Conservation (phyloP, 768 basidiomycete species). For the Tulasnella sp. region DNA sequence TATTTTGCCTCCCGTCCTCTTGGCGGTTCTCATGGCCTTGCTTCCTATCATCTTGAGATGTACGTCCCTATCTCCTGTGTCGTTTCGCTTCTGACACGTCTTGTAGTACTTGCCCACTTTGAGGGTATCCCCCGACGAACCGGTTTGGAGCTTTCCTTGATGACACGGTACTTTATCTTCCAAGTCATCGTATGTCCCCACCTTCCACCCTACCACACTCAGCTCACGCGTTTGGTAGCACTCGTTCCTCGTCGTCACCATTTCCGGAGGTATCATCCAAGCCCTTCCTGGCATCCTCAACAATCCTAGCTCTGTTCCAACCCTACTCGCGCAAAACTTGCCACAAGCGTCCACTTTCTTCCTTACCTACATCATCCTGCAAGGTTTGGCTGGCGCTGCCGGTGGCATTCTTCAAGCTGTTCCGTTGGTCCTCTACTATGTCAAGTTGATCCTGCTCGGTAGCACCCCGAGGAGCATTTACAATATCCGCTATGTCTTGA, state of each 20-base stretch:
- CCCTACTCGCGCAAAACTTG: constrained; percentile 60
- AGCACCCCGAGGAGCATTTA: constrained; percentile 81
- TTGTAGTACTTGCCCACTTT: constrained; percentile 52
- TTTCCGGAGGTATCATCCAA: constrained; percentile 70
- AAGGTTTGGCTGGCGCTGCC: constrained; percentile 68
- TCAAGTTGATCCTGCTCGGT: constrained; percentile 76
- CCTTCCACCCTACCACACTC: neutral
- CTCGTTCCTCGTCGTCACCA: constrained; percentile 82
- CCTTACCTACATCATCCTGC: constrained; percentile 74
- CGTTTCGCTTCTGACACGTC: neutral
- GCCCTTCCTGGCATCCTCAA: constrained; percentile 50
- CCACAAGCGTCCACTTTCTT: constrained; percentile 84
- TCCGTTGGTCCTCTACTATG: constrained; percentile 69
- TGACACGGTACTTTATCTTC: constrained; percentile 88
- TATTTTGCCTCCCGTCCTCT: constrained; percentile 73
- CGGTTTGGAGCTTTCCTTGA: constrained; percentile 68
- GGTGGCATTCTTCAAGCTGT: constrained; percentile 72
- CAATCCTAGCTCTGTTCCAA: constrained; percentile 58
- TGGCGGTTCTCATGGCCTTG: constrained; percentile 86
- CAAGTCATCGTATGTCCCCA: constrained; percentile 63
- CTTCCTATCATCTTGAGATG: constrained; percentile 65
- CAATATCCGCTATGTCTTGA: constrained; percentile 54
- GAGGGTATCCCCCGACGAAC: constrained; percentile 84
- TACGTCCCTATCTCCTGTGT: constrained; percentile 21
- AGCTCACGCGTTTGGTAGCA: constrained; percentile 39